These are phyloP conservation scores for Fusarium graminum DNA, from an alignment of 2,329 filamentous ascomycete genomes.

Conservation along the genomic window DNA sequence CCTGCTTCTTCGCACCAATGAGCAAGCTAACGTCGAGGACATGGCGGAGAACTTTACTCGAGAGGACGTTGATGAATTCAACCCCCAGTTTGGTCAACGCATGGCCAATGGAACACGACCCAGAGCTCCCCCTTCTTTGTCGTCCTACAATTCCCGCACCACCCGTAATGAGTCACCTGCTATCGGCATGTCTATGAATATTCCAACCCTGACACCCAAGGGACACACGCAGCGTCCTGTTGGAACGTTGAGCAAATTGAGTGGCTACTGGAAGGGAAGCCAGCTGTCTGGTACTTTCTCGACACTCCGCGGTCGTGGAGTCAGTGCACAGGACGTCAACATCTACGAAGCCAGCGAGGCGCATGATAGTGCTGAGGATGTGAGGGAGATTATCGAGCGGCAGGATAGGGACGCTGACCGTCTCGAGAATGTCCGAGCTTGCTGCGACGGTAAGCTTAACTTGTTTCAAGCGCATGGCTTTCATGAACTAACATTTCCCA, in stretches of 20 bases:
- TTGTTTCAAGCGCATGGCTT: neutral
- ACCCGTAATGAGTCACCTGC: slow-evolving; percentile 75
- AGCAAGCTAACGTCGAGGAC: slow-evolving; percentile 72
- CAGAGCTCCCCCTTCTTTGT: slow-evolving; percentile 74
- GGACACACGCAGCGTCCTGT: slow-evolving; percentile 54
- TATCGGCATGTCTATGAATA: slow-evolving; percentile 62
- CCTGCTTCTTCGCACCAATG: slow-evolving; percentile 81
- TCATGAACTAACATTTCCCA: slow-evolving; percentile 52
- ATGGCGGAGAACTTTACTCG: slow-evolving; percentile 68
- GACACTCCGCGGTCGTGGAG: slow-evolving; percentile 66
- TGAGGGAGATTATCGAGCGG: slow-evolving; percentile 82
- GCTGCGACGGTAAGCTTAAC: slow-evolving; percentile 86
- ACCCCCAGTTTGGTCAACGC: slow-evolving; percentile 68
- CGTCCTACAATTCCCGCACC: slow-evolving; percentile 83
- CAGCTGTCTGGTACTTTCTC: slow-evolving; percentile 64
- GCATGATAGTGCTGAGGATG: slow-evolving; percentile 85
- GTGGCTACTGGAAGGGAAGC: slow-evolving; percentile 69
- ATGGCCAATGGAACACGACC: slow-evolving; percentile 58
- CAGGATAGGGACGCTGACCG: slow-evolving; percentile 82
- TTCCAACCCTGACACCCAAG: slow-evolving; percentile 69
- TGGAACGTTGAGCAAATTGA: slow-evolving; percentile 69
- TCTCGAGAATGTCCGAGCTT: slow-evolving; percentile 95
- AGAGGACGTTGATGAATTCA: slow-evolving; percentile 83
- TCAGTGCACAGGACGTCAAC: slow-evolving; percentile 58
- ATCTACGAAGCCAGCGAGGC: slow-evolving; percentile 73